These are phyloP conservation scores for Olyra latifolia DNA, from an alignment of 176 grass and related monocot species.

Conservation along the genomic window DNA sequence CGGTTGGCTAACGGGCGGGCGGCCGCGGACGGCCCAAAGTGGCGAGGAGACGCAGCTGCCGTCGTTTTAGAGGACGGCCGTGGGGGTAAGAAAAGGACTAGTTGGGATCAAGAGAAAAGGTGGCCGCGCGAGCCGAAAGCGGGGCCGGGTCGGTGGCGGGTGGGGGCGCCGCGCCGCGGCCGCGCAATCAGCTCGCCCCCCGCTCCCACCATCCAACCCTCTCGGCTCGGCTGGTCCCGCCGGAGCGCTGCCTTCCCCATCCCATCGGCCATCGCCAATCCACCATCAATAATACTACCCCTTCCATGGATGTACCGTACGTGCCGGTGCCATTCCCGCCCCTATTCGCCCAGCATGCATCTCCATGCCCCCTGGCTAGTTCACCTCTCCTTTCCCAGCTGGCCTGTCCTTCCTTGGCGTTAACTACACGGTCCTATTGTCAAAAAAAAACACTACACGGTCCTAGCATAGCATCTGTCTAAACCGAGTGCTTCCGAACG, in stretches of 20 bases:
- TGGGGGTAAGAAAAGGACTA: background rate
- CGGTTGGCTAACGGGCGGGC: background rate
- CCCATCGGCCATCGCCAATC: too few species aligned
- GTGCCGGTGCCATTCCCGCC: background rate
- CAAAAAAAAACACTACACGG: too few species aligned
- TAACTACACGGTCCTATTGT: background rate
- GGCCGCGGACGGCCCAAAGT: background rate
- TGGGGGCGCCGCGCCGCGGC: constrained; percentile 18
- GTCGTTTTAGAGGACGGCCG: background rate
- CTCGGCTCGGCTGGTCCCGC: background rate
- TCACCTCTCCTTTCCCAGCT: background rate
- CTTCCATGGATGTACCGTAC: background rate
- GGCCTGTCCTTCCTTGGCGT: background rate
- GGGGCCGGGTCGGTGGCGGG: constrained; percentile 3
- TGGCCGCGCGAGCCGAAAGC: constrained; percentile 12
- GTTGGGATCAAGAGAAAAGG: background rate
- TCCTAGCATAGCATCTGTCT: background rate
- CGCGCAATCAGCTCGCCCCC: constrained; percentile 10
- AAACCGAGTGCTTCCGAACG: background rate
- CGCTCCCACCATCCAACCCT: background rate
- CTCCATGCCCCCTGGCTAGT: background rate
- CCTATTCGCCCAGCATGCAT: background rate
- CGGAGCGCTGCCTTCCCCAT: too few species aligned
- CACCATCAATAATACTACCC: background rate
- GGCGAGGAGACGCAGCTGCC: background rate